phyloP scores from a whole-genome alignment of 371 early-diverging fungal species.

The Zancudomyces culisetae region DNA sequence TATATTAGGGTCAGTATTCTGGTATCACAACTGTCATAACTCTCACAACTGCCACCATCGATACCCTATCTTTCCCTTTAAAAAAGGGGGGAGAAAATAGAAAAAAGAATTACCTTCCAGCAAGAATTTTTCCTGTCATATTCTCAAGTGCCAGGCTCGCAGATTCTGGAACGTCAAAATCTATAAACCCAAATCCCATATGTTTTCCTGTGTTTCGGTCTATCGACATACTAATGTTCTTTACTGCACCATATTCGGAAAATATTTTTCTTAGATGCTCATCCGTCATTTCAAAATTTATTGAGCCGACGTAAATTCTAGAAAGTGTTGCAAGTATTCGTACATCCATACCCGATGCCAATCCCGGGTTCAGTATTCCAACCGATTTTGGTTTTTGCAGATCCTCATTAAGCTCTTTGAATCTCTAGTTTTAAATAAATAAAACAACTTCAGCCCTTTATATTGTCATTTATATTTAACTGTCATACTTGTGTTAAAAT shows the following conservation, averaged over 20 bases:
- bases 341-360: slow-evolving; percentile 23
- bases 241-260: slow-evolving; percentile 48
- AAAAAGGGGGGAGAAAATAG: not conserved
- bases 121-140: slow-evolving; percentile 40
- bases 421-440: slow-evolving; percentile 6
- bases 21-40: not conserved
- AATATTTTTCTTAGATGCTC: slow-evolving; percentile 50
- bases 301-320: slow-evolving; percentile 65
- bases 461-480: no score
- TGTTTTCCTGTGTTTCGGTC: slow-evolving; percentile 52
- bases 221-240: slow-evolving; percentile 45
- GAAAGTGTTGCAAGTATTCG: slow-evolving; percentile 36
- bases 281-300: slow-evolving; percentile 56
- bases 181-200: slow-evolving; percentile 74
- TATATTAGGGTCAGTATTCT: not conserved
- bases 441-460: no score
- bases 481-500: no score
- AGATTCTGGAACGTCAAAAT: slow-evolving; percentile 66
- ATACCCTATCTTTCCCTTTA: no score
- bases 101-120: slow-evolving; percentile 20
- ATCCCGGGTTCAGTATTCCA: slow-evolving; percentile 23
- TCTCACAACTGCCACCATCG: not conserved
- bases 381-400: not conserved
- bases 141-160: slow-evolving; percentile 46
- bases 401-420: slow-evolving; percentile 16